phyloP scores from a whole-genome alignment of 208 protist species.

The Acanthamoeba rhysodes region DNA sequence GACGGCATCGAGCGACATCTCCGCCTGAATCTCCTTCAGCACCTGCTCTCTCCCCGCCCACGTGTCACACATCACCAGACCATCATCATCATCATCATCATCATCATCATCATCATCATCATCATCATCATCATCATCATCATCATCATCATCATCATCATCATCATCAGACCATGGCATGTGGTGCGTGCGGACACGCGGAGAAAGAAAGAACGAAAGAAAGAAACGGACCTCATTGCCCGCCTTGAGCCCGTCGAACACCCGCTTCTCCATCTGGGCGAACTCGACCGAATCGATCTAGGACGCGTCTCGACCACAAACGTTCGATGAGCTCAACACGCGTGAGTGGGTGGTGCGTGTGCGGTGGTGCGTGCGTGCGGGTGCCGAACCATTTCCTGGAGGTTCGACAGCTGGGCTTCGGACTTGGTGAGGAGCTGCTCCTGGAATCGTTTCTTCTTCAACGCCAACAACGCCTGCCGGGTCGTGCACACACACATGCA shows the following conservation, averaged over 20 bases:
- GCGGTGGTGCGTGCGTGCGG: background rate
- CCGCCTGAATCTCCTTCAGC: conserved; percentile 80
- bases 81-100: no score
- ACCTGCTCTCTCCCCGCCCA: background rate
- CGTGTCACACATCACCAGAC: no score
- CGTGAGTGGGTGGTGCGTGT: background rate
- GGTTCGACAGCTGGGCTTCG: conserved; percentile 79
- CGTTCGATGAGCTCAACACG: background rate
- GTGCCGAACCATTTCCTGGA: conserved; percentile 81
- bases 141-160: no score
- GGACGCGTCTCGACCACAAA: background rate
- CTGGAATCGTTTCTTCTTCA: conserved; percentile 88
- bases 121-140: no score
- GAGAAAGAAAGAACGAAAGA: no score
- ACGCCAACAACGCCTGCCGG: conserved; percentile 79
- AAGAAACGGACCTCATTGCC: conserved; percentile 76
- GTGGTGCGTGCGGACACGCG: no score
- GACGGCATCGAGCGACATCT: conserved; percentile 83
- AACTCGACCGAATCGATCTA: conserved; percentile 83
- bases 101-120: no score
- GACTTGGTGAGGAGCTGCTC: conserved; percentile 80
- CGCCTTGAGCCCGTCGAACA: conserved; percentile 80
- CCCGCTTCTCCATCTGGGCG: conserved; percentile 81
- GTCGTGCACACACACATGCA: background rate
- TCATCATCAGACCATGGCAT: no score